These are phyloP conservation scores for Talaromyces sp. DNA, from an alignment of 2,329 filamentous ascomycete genomes.

Conservation along the genomic window DNA sequence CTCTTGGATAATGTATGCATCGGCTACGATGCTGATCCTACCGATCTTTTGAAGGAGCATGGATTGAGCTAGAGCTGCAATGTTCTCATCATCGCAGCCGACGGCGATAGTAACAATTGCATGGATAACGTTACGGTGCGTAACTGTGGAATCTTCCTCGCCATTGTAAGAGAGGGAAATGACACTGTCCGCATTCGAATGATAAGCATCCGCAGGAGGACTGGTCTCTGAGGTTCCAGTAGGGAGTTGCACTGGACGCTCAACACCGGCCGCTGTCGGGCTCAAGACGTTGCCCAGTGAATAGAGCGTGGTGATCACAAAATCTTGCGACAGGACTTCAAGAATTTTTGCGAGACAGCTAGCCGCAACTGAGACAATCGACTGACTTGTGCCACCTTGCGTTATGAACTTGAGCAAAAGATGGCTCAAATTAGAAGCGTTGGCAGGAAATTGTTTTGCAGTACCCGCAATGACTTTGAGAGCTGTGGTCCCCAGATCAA, in stretches of 20 bases:
- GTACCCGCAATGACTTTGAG: conserved; percentile 78
- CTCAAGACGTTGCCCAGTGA: conserved; percentile 94
- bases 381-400: conserved; percentile 66
- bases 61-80: conserved; percentile 84
- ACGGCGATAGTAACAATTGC: conserved; percentile 87
- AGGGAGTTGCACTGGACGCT: conserved; percentile 30
- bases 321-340: conserved; percentile 66
- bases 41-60: conserved; percentile 96
- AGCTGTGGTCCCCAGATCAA: conserved; percentile 68
- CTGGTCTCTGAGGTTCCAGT: conserved; percentile 39
- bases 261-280: conserved; percentile 55
- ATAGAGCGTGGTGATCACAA: conserved; percentile 87
- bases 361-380: conserved; percentile 72
- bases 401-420: conserved; percentile 83
- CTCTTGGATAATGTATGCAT: conserved; percentile 79
- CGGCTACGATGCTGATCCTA: conserved; percentile 72
- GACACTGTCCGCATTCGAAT: conserved; percentile 31
- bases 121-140: conserved; percentile 86
- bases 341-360: conserved; percentile 77
- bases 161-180: conserved; percentile 71
- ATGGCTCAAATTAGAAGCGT: conserved; percentile 70
- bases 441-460: conserved; percentile 66
- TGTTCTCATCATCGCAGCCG: conserved; percentile 79
- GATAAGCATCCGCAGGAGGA: conserved; percentile 42
- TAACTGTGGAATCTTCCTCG: conserved; percentile 71